Evolutionary conservation across 1,284 basidiomycete species (phyloP).

Genomic region (Puccinia novopanici): DNA sequence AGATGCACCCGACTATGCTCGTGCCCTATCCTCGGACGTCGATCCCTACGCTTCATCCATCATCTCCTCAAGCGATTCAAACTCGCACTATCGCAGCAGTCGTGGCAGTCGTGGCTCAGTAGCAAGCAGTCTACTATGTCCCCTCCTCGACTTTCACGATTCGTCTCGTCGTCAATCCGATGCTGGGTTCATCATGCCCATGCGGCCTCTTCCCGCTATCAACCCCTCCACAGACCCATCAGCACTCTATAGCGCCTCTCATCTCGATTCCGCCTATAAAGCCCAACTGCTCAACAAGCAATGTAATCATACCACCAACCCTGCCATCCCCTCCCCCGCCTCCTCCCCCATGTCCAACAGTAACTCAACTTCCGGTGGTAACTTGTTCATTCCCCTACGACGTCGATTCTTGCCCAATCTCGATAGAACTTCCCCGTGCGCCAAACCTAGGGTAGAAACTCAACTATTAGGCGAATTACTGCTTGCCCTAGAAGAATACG

Average conservation of each 20-base stretch:
- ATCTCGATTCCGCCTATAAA: conserved; percentile 7
- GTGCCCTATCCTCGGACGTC: conserved; percentile 36
- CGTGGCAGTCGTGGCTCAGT: conserved; percentile 27
- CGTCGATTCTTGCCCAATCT: conserved; percentile 34
- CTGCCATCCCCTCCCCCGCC: no score
- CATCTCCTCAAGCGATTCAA: conserved; percentile 34
- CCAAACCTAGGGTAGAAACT: conserved; percentile 41
- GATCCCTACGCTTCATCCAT: conserved; percentile 34
- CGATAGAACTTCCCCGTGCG: not conserved
- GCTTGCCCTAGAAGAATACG: conserved; percentile 41
- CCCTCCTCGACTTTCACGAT: conserved; percentile 32
- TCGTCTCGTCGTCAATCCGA: conserved; percentile 29
- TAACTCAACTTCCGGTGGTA: conserved; percentile 14
- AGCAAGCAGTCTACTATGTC: conserved; percentile 42
- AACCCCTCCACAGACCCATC: not conserved
- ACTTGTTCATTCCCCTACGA: conserved; percentile 34
- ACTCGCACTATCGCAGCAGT: conserved; percentile 35
- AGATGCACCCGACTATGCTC: conserved; percentile 36
- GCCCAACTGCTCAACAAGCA: conserved; percentile 12
- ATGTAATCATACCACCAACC: not conserved
- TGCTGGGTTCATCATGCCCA: conserved; percentile 28
- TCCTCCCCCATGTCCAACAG: conserved; percentile 31
- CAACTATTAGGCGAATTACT: conserved; percentile 36
- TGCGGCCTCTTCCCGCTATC: conserved; percentile 37
- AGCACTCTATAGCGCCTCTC: not conserved